Conservation (phyloP, 345 rosid species). For the Linum lewisii region DNA sequence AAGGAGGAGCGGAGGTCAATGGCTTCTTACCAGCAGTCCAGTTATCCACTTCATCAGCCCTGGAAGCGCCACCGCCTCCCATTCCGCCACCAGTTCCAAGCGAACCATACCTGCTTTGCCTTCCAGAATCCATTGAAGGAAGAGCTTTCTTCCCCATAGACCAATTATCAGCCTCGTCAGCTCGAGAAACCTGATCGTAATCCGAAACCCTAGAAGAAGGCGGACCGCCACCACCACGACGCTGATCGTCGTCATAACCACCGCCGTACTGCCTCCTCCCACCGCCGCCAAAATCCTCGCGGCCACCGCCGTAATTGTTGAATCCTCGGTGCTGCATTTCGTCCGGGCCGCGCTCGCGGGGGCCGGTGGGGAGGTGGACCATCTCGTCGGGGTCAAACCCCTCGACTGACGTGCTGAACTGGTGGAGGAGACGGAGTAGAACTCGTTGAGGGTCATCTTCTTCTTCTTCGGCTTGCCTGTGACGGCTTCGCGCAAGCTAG, state of each 20-base stretch:
- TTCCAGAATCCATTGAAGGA: constrained; percentile 45
- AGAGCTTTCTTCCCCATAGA: constrained; percentile 51
- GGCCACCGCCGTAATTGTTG: constrained; percentile 50
- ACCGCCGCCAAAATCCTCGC: constrained; percentile 39
- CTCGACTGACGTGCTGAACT: constrained; percentile 10
- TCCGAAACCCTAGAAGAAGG: constrained; percentile 68
- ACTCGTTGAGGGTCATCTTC: constrained; percentile 67
- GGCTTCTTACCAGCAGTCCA: constrained; percentile 63
- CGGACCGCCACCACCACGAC: constrained; percentile 21
- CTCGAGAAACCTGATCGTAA: constrained; percentile 74
- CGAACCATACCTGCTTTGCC: constrained; percentile 49
- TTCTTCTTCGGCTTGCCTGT: constrained; percentile 69
- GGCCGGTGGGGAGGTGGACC: constrained; percentile 84
- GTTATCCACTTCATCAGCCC: constrained; percentile 76
- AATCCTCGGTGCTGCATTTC: constrained; percentile 87
- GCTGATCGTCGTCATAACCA: constrained; percentile 72
- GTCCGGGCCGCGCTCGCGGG: constrained; percentile 77
- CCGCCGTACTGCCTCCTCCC: constrained; percentile 65
- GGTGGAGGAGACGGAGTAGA: constrained; percentile 25
- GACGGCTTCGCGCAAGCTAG: constrained; percentile 66
- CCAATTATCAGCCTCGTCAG: constrained; percentile 91
- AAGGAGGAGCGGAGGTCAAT: constrained; percentile 10
- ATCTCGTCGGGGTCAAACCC: constrained; percentile 70
- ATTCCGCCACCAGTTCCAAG: constrained; percentile 38
- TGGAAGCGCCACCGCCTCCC: constrained; percentile 31